Conservation (phyloP, 2,329 filamentous ascomycete genomes). For the Hypoxylon sp. region DNA sequence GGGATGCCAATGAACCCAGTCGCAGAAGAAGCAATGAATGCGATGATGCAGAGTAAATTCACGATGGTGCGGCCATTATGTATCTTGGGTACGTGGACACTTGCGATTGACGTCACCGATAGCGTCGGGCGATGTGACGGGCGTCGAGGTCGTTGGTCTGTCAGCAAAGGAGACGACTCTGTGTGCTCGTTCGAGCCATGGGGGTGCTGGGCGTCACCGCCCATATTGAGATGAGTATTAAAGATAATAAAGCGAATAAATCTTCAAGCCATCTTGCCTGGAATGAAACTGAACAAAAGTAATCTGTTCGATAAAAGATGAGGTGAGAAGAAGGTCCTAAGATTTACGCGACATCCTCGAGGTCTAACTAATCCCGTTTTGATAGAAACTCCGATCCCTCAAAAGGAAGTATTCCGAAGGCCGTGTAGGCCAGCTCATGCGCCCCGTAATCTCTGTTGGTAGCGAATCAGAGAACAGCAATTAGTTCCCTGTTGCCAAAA, state of each 20-base stretch:
- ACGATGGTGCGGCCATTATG: conserved; percentile 48
- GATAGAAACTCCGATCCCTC: conserved; percentile 10
- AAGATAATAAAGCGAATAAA: neutral
- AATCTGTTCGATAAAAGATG: neutral
- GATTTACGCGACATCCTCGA: neutral
- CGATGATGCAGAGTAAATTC: conserved; percentile 51
- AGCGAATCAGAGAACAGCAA: conserved; percentile 11
- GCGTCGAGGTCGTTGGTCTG: conserved; percentile 25
- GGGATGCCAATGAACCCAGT: conserved; percentile 52
- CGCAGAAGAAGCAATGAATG: conserved; percentile 51
- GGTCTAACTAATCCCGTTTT: neutral
- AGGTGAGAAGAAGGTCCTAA: conserved; percentile 5
- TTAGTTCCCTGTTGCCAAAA: conserved; percentile 11
- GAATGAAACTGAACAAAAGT: neutral
- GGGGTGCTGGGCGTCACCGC: conserved; percentile 13
- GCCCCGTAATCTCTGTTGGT: neutral
- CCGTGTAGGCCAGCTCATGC: conserved; percentile 2
- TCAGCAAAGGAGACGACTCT: conserved; percentile 32
- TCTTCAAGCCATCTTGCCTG: conserved; percentile 1
- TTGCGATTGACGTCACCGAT: conserved; percentile 46
- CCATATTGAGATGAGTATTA: conserved; percentile 4
- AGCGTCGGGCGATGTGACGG: conserved; percentile 38
- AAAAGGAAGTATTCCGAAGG: conserved; percentile 33
- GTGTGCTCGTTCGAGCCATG: conserved; percentile 24
- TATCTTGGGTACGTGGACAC: conserved; percentile 44